Evolutionary conservation across 208 protist species (phyloP).

Genomic region (Trypanosoma melophagium): DNA sequence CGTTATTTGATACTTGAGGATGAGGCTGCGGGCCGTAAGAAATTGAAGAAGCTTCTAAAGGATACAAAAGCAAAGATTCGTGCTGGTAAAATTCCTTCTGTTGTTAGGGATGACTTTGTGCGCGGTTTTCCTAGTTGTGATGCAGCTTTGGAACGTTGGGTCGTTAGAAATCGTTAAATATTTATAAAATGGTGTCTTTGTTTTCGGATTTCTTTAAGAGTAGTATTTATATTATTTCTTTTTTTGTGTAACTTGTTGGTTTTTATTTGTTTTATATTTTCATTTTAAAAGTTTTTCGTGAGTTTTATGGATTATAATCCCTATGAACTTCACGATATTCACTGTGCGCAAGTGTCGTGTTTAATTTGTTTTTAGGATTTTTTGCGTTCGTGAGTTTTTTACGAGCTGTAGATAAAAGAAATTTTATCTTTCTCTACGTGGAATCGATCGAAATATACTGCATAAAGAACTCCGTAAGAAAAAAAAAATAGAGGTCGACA

Average conservation of each 20-base stretch:
- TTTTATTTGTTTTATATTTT: constrained; percentile 31
- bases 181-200: background rate
- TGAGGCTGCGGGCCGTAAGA: background rate
- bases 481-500: too few relatives aligned
- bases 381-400: too few relatives aligned
- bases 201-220: background rate
- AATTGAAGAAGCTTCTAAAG: constrained; percentile 13
- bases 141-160: constrained; percentile 48
- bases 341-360: too few relatives aligned
- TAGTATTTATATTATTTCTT: constrained; percentile 13
- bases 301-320: background rate
- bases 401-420: too few relatives aligned
- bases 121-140: too few relatives aligned
- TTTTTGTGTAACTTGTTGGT: background rate
- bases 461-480: too few relatives aligned
- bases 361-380: too few relatives aligned
- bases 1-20: constrained; percentile 25
- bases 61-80: too few relatives aligned
- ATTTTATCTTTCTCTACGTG: too few relatives aligned
- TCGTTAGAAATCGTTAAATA: constrained; percentile 45
- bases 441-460: too few relatives aligned
- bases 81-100: background rate
- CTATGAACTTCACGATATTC: too few relatives aligned
- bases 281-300: constrained; percentile 2
- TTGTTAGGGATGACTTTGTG: background rate